Percentiles rank a stretch among this genome's conserved stretches.
These are phyloP conservation scores for Phytopythium aichiense DNA, from an alignment of 352 stramenopile genomes.

Conservation along the genomic window DNA sequence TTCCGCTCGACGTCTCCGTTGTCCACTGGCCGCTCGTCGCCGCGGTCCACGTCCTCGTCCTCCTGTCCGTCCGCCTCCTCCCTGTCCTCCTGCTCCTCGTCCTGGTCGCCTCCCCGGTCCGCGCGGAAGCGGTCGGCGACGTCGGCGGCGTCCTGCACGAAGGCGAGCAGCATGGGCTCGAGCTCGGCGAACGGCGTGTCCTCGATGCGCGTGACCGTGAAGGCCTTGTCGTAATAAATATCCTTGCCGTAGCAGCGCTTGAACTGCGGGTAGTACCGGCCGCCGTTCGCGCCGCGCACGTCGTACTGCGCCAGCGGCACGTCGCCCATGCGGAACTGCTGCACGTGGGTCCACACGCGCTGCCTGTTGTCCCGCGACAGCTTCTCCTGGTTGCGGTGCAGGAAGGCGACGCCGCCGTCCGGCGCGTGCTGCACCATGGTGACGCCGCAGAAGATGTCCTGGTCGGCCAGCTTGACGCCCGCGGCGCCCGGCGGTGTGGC, in stretches of 20 bases:
- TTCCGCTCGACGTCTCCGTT: too few species aligned
- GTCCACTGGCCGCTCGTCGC: too few species aligned
- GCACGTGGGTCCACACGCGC: constrained; percentile 52
- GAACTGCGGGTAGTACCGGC: constrained; percentile 63
- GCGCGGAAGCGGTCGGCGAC: too few species aligned
- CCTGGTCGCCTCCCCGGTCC: not conserved
- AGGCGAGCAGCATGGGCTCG: constrained; percentile 40
- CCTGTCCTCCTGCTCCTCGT: not conserved
- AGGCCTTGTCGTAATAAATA: constrained; percentile 60
- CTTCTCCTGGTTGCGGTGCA: constrained; percentile 18
- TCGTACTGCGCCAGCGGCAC: constrained; percentile 30
- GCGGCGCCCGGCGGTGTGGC: constrained; percentile 37
- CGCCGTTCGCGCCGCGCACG: constrained; percentile 57
- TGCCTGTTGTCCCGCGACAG: constrained; percentile 35
- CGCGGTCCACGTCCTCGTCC: too few species aligned
- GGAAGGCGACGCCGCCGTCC: too few species aligned
- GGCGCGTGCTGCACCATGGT: not conserved
- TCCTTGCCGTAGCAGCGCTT: constrained; percentile 69
- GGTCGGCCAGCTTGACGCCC: too few species aligned
- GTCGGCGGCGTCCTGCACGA: constrained; percentile 10
- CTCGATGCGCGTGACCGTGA: constrained; percentile 57
- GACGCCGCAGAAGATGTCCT: constrained; percentile 8
- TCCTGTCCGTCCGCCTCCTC: too few species aligned
- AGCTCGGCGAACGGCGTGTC: constrained; percentile 61
- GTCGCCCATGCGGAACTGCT: constrained; percentile 36